Evolutionary conservation across 345 rosid genomes (phyloP).

Genomic region (Eucalyptus tenuipes): DNA sequence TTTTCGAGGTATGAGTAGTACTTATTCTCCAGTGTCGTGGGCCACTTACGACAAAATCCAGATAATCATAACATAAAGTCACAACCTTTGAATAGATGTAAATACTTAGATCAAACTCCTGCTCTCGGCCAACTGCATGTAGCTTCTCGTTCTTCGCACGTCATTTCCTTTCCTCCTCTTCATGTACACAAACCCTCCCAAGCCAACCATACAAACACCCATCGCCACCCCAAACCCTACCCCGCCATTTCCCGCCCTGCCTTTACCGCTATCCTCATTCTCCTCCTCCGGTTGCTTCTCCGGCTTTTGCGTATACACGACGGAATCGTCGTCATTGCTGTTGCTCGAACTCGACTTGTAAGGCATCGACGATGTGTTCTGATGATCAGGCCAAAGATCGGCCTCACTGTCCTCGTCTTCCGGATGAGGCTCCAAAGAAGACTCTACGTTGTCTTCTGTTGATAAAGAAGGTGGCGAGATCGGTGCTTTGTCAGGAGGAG

Average conservation of each 20-base stretch:
- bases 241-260: background rate
- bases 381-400: background rate
- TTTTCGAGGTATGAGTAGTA: background rate
- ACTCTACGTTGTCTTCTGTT: background rate
- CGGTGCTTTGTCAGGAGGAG: background rate
- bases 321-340: accelerated
- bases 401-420: background rate
- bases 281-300: background rate
- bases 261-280: background rate
- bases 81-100: background rate
- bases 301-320: background rate
- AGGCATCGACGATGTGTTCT: background rate
- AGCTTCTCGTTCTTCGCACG: background rate
- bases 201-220: background rate
- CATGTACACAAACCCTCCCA: background rate
- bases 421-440: background rate
- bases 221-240: background rate
- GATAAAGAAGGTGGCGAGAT: background rate
- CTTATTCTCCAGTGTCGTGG: background rate
- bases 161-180: background rate
- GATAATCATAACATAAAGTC: background rate
- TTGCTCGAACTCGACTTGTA: background rate
- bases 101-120: background rate
- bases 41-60: background rate
- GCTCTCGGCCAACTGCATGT: background rate